These are phyloP conservation scores for Aegilops sharonensis DNA, from an alignment of 176 grass and related monocot species.

Conservation along the genomic window DNA sequence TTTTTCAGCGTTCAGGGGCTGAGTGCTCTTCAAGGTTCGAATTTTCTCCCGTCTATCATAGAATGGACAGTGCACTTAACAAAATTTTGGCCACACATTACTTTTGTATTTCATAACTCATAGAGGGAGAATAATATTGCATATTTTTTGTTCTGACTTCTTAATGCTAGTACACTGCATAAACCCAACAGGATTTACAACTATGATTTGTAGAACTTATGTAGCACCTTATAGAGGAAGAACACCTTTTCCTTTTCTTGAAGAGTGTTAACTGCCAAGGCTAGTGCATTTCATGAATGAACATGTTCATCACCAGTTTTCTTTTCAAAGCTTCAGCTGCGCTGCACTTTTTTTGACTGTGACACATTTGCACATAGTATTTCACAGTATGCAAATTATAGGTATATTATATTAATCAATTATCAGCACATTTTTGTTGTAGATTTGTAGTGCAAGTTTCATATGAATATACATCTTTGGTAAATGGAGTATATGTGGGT, in stretches of 20 bases:
- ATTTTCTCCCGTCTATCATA: slow-evolving; percentile 16
- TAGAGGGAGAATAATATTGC: not conserved
- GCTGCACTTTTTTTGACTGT: not conserved
- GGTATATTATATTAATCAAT: not conserved
- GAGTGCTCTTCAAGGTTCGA: slow-evolving; percentile 70
- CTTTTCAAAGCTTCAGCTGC: slow-evolving; percentile 11
- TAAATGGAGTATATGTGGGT: not conserved
- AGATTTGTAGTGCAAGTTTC: not conserved
- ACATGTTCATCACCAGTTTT: not conserved
- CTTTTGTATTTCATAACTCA: not conserved
- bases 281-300: not conserved
- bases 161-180: not conserved
- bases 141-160: not conserved
- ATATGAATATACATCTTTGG: not conserved
- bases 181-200: not conserved
- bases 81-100: not conserved
- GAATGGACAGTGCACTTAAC: slow-evolving; percentile 10
- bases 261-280: not conserved
- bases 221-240: not conserved
- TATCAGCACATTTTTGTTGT: not conserved
- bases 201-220: not conserved
- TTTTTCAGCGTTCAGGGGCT: slow-evolving; percentile 89
- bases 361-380: not conserved
- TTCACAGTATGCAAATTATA: slow-evolving; percentile 2
- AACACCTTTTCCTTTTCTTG: not conserved